Conservation (phyloP, 2,329 filamentous ascomycete genomes). For the Cladophialophora immunda region DNA sequence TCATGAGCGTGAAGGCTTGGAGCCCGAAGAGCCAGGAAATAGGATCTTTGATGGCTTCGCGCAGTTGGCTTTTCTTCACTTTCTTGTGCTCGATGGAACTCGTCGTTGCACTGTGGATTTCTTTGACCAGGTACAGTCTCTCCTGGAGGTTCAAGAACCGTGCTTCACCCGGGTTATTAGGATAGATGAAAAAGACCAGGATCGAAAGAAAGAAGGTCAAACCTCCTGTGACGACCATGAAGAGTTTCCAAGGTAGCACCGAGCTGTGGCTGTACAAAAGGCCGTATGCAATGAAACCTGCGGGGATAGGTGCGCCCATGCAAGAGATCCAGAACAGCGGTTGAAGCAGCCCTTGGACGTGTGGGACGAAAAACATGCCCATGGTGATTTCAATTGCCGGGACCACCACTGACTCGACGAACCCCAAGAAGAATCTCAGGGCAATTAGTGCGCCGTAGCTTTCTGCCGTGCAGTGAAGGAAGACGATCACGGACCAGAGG, state of each 20-base stretch:
- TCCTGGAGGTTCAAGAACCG: constrained; percentile 46
- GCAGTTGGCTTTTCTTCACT: constrained; percentile 46
- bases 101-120: constrained; percentile 48
- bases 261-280: constrained; percentile 49
- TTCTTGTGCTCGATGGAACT: constrained; percentile 50
- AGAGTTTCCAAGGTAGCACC: constrained; percentile 46
- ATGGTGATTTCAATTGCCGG: constrained; percentile 58
- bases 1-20: constrained; percentile 50
- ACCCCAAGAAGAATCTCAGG: constrained; percentile 63
- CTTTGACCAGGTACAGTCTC: constrained; percentile 46
- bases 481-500: constrained; percentile 49
- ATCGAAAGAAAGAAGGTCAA: constrained; percentile 46
- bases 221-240: constrained; percentile 51
- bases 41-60: constrained; percentile 45
- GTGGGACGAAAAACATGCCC: constrained; percentile 54
- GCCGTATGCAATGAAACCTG: constrained; percentile 53
- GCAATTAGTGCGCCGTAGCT: constrained; percentile 59
- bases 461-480: constrained; percentile 49
- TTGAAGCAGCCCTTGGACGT: constrained; percentile 45
- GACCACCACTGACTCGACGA: constrained; percentile 64
- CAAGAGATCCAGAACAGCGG: constrained; percentile 52
- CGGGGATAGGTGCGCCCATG: constrained; percentile 51
- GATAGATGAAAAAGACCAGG: constrained; percentile 38
- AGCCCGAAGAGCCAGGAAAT: constrained; percentile 49
- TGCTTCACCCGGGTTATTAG: constrained; percentile 47